Conservation (phyloP, 23 red algal species). For the Gracilariopsis chorda region DNA sequence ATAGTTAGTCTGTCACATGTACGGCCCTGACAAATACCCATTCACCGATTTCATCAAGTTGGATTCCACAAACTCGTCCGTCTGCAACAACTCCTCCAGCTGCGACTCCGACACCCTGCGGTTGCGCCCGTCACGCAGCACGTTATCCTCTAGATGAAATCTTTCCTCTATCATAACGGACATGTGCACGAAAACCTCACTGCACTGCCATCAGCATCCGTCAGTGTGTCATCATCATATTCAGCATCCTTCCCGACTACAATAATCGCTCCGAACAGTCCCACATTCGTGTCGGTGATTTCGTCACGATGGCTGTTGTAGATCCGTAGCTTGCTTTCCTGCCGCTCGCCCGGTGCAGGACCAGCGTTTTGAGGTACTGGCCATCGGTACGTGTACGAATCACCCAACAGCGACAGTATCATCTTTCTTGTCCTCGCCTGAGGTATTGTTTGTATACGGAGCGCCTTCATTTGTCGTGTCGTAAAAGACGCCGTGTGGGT, state of each 20-base stretch:
- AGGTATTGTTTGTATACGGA: no score
- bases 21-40: conserved; percentile 22
- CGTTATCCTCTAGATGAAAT: no score
- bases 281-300: conserved; percentile 1
- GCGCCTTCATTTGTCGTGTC: no score
- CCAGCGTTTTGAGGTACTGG: background rate
- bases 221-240: background rate
- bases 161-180: conserved; percentile 8
- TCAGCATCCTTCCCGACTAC: background rate
- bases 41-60: conserved; percentile 27
- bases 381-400: conserved; percentile 5
- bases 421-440: no score
- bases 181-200: conserved; percentile 3
- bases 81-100: no score
- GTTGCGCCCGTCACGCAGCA: no score
- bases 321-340: conserved; percentile 6
- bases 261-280: conserved; percentile 1
- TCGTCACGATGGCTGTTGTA: background rate
- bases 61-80: conserved; percentile 15
- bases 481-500: no score
- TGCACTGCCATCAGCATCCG: background rate
- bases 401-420: no score
- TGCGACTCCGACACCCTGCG: no score
- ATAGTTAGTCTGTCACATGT: no score
- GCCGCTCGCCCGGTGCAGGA: background rate